A percentile compares a stretch with the other conserved stretches of the same genome.
phyloP scores from a whole-genome alignment of 345 rosid genomes.

The Arabis hirsuta region DNA sequence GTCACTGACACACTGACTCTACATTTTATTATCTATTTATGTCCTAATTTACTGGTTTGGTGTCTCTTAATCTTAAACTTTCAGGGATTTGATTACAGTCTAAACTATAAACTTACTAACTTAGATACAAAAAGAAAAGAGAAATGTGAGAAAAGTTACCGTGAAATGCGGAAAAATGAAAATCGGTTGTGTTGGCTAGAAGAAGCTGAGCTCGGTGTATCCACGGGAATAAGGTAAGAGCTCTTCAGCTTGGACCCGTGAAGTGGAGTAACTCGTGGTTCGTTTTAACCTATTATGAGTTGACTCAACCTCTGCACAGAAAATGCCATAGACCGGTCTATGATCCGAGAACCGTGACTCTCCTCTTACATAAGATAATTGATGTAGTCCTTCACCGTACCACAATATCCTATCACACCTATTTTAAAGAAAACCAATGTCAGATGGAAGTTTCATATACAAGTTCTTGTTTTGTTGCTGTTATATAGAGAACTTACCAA shows the following conservation, averaged over 20 bases:
- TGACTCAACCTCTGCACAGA: conserved; percentile 94
- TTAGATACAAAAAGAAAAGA: conserved; percentile 13
- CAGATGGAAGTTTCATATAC: conserved; percentile 9
- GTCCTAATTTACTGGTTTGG: conserved; percentile 6
- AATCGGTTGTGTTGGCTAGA: conserved; percentile 44
- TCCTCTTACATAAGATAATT: conserved; percentile 85
- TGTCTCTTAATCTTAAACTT: not conserved
- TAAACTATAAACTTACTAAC: not conserved
- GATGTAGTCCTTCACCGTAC: conserved; percentile 97
- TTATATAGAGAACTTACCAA: conserved; percentile 56
- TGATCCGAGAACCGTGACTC: conserved; percentile 98
- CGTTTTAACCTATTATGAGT: conserved; percentile 72
- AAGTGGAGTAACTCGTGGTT: conserved; percentile 77
- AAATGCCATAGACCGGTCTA: conserved; percentile 94
- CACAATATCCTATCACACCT: conserved; percentile 99
- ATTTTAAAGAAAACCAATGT: conserved; percentile 14
- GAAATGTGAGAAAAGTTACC: conserved; percentile 38
- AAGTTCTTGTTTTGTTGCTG: conserved; percentile 14
- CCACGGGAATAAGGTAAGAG: conserved; percentile 92
- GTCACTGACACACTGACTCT: conserved; percentile 36
- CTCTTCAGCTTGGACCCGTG: conserved; percentile 92
- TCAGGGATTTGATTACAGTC: not conserved
- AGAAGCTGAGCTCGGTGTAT: conserved; percentile 94
- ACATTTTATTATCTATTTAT: conserved; percentile 15
- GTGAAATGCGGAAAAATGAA: conserved; percentile 17